Evolutionary conservation across 176 grass and related monocot genomes (phyloP), one percentile per base, ranked within the genome.

Genomic region (Triticum turgidum): DNA sequence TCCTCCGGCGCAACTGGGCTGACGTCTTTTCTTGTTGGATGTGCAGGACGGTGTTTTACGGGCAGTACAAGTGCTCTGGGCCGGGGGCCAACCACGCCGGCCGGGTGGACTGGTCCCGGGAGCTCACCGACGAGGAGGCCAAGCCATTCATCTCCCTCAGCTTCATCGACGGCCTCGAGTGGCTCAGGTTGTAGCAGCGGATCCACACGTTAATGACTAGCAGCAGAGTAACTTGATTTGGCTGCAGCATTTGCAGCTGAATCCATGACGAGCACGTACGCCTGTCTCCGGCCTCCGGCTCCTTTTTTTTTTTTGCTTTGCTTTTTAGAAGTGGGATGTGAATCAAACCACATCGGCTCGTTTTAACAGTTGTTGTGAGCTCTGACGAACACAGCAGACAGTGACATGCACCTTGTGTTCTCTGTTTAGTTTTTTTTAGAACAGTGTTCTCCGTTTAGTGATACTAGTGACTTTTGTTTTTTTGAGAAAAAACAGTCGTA

Each of bases 31-130:
- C 0, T 0, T 51, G 13, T 1, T 51, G 47, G 47, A 51, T 17
- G 47, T 4, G 78, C 91, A 98, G 96, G 97, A 96, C 97, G 73
- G 96, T 98, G 82, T 99, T 99, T 89, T 99, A 96, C 47, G 97
- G 97, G 34, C 94, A 99, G 68, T 99, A 99, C 90, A 96, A 91
- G 86, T 99, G 97, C 92, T 87, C 82, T 3, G 97, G 97, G 1
- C 89, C 94, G 0, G 97, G 97, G 0, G 79, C 94, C 0, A 94
- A 89, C 90, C 91, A 91, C 61, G 90, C 89, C 7, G 87, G 94
- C 25, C 49, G 97, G 73, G 92, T 99, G 64, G 76, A 91, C 20
- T 99, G 94, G 94, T 96, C 97, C 18, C 76, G 94, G 89, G 94
- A 99, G 89, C 92, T 99, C 79, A 96, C 94, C n/a, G 90, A 96